Evolutionary conservation across 1,139 yeast genomes (phyloP), one percentile per base, ranked within the genome.

Genomic region (Williopsis jadinii): DNA sequence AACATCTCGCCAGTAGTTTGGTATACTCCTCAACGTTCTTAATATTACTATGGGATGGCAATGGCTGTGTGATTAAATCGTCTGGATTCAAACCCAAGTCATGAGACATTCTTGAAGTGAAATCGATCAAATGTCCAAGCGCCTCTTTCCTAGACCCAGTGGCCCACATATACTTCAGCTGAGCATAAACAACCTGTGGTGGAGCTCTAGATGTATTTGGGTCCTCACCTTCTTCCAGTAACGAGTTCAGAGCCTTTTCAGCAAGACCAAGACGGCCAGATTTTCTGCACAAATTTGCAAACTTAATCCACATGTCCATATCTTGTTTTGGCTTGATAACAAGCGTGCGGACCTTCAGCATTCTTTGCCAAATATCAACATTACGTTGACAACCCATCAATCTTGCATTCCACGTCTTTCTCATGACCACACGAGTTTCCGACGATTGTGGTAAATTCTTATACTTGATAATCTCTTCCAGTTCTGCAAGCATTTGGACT

Each of bases 311-410:
- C 79, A 90, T 87, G 46, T 87, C 94, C 95, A 90, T 85, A 60
- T 94, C 97, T 55, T 92, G 95, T 53, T 90, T 86, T 1, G 98
- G 99, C 49, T 84, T 84, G 35, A 92, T 86, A 12, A 94, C 97
- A 43, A 94, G 70, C 0, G 97, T 94, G 43, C 98, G 73, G 2
- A 92, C 96, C 59, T 90, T 86, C 47, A 94, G 72, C 81, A 92
- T 83, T 58, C 97, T 73, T 62, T 92, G 97, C 98, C 99, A 94
- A 24, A 90, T 90, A 63, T 94, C 99, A 38, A 92, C 97, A 64
- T 92, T 92, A 54, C 95, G 75, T 63, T 92, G 98, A 59, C 97
- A 88, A 2, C 98, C 97, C 45, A 87, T 67, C 41, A 94, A 67
- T 54, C 99, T 75, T 39, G 86, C 84, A 60, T 86, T 88, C 98